phyloP scores from a whole-genome alignment of 2,329 filamentous ascomycete genomes.

The Chrysosphaeria jannelii region DNA sequence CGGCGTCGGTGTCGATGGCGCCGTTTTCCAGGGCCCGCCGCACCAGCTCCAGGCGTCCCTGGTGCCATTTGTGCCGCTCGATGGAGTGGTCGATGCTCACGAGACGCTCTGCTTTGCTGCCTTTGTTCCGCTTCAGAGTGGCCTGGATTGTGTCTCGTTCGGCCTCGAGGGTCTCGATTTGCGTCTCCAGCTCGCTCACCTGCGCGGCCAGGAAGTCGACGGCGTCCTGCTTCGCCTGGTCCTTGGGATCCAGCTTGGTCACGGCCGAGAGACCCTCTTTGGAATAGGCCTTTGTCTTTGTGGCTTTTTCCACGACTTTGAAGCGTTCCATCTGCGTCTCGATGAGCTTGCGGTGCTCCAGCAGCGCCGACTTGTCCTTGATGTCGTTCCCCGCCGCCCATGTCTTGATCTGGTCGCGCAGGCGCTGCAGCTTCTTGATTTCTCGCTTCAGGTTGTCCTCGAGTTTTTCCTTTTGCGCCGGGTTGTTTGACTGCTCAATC shows the following conservation, averaged over 20 bases:
- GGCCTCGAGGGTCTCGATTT: constrained; percentile 78
- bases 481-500: constrained; percentile 75
- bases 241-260: constrained; percentile 85
- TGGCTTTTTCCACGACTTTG: constrained; percentile 99
- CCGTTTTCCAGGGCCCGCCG: constrained; percentile 79
- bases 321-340: constrained; percentile 99
- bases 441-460: constrained; percentile 96
- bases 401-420: constrained; percentile 97
- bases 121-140: constrained; percentile 82
- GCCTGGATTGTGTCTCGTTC: constrained; percentile 67
- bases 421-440: constrained; percentile 96
- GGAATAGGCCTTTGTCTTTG: constrained; percentile 99
- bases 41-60: constrained; percentile 71
- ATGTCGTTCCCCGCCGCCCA: constrained; percentile 97
- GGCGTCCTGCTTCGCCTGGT: constrained; percentile 74
- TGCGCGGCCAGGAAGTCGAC: constrained; percentile 61
- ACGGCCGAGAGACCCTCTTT: constrained; percentile 87
- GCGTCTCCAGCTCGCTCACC: constrained; percentile 78
- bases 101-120: constrained; percentile 58
- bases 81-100: constrained; percentile 58
- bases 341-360: constrained; percentile 86
- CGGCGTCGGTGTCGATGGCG: constrained; percentile 60
- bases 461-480: constrained; percentile 89
- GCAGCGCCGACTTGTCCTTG: constrained; percentile 89
- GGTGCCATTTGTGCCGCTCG: constrained; percentile 91